Evolutionary conservation across 306 rosid species (phyloP).

Genomic region (Acacia melanoxylon): DNA sequence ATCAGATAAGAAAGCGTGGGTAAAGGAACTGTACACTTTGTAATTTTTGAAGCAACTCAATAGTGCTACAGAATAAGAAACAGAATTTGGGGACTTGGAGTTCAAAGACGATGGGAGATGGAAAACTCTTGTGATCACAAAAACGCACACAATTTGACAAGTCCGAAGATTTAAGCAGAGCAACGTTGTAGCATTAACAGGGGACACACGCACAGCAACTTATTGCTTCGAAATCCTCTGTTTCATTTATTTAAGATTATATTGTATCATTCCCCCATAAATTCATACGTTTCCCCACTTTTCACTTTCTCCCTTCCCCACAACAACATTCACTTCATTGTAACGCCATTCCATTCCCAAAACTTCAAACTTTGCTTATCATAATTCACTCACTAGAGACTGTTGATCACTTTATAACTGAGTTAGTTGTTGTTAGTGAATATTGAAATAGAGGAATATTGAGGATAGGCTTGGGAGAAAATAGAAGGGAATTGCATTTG

Average conservation of each 20-base stretch:
- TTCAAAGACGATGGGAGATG: not conserved
- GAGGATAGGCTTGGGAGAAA: too few species aligned
- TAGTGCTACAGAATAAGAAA: not conserved
- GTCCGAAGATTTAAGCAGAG: not conserved
- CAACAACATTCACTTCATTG: not conserved
- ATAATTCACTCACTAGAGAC: not conserved
- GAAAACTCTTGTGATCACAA: not conserved
- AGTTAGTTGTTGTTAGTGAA: too few species aligned
- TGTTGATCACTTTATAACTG: too few species aligned
- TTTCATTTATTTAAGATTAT: not conserved
- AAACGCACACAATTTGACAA: not conserved
- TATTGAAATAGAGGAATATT: not conserved
- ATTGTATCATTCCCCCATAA: not conserved
- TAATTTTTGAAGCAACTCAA: not conserved
- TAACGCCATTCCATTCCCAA: not conserved
- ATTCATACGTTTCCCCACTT: not conserved
- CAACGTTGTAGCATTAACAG: conserved; percentile 4
- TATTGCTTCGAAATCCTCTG: not conserved
- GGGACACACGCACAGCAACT: conserved; percentile 32
- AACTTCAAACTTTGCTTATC: too few species aligned
- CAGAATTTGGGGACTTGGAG: not conserved
- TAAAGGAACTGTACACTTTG: not conserved
- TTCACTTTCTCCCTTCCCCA: too few species aligned
- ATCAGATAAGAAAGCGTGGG: not conserved
- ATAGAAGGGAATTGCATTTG: not conserved